A percentile compares a stretch with the other conserved stretches of the same genome.
Evolutionary conservation across 2,329 filamentous ascomycete genomes (phyloP).

Genomic region (Alternaria solani): DNA sequence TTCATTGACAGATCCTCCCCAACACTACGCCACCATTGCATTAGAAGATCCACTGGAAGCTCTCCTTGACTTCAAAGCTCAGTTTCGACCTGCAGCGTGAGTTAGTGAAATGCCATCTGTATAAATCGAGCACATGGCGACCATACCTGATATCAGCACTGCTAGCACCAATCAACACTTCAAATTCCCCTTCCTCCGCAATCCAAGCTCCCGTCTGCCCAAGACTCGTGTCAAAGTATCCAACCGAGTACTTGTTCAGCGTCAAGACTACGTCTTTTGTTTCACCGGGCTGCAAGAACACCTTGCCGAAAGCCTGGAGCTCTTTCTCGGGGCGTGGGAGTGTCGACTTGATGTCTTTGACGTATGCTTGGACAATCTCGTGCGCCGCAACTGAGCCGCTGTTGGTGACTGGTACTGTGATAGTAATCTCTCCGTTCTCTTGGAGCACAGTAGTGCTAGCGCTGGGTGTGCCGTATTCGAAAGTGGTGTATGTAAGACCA

Average conservation of each 20-base stretch:
- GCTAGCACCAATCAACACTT: conserved; percentile 68
- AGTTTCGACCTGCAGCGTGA: conserved; percentile 53
- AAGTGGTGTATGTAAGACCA: conserved; percentile 79
- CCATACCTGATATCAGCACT: conserved; percentile 69
- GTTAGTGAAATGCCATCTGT: conserved; percentile 21
- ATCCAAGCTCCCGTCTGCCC: conserved; percentile 63
- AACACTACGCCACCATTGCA: background rate
- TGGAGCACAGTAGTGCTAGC: conserved; percentile 60
- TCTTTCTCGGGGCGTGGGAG: conserved; percentile 75
- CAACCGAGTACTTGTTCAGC: conserved; percentile 58
- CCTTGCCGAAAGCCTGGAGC: conserved; percentile 69
- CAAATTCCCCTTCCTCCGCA: conserved; percentile 70
- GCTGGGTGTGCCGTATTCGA: conserved; percentile 68
- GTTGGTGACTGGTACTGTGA: conserved; percentile 63
- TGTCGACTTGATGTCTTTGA: conserved; percentile 68
- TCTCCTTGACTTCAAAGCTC: conserved; percentile 68
- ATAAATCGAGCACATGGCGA: background rate
- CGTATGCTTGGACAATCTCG: conserved; percentile 74
- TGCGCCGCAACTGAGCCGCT: conserved; percentile 64
- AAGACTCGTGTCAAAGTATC: conserved; percentile 69
- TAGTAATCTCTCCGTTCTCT: conserved; percentile 56
- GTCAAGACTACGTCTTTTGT: conserved; percentile 43
- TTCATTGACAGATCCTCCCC: background rate
- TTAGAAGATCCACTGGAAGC: conserved; percentile 71
- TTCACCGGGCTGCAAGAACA: conserved; percentile 48